A percentile compares a stretch with the other conserved stretches of the same genome.
phyloP scores from a whole-genome alignment of 2,329 filamentous ascomycete genomes.

The Pochonia chlamydosporia region DNA sequence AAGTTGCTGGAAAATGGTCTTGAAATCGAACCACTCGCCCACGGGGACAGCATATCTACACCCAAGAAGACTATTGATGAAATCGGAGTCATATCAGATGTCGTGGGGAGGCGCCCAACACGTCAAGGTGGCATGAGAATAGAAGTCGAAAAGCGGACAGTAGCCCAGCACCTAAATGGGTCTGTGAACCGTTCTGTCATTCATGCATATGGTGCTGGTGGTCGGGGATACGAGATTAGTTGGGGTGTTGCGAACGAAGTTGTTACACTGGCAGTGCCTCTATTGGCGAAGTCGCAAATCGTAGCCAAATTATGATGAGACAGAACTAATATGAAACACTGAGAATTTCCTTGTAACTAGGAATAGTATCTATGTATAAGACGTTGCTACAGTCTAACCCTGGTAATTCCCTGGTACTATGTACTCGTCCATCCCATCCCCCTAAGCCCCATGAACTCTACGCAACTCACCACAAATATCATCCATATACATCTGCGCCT shows the following conservation, averaged over 20 bases:
- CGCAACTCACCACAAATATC: constrained; percentile 6
- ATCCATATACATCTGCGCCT: constrained; percentile 6
- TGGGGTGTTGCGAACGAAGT: constrained; percentile 52
- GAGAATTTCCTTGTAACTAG: no score
- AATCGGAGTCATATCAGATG: constrained; percentile 32
- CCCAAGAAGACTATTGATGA: constrained; percentile 13
- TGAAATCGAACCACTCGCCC: constrained; percentile 21
- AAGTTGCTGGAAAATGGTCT: constrained; percentile 35
- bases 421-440: no score
- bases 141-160: constrained; percentile 37
- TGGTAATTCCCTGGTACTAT: not conserved
- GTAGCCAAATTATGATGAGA: no score
- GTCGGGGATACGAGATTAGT: constrained; percentile 53
- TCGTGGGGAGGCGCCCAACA: constrained; percentile 39
- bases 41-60: constrained; percentile 4
- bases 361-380: no score
- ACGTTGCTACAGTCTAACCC: no score
- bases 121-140: constrained; percentile 44
- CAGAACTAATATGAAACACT: no score
- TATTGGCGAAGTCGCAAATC: not conserved
- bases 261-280: constrained; percentile 14
- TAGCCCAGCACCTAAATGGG: not conserved
- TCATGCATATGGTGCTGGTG: constrained; percentile 55
- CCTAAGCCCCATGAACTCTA: not conserved
- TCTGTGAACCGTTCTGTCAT: constrained; percentile 18